Conservation (phyloP, 805 yeast genomes). For the Saturnispora ahearnii region DNA sequence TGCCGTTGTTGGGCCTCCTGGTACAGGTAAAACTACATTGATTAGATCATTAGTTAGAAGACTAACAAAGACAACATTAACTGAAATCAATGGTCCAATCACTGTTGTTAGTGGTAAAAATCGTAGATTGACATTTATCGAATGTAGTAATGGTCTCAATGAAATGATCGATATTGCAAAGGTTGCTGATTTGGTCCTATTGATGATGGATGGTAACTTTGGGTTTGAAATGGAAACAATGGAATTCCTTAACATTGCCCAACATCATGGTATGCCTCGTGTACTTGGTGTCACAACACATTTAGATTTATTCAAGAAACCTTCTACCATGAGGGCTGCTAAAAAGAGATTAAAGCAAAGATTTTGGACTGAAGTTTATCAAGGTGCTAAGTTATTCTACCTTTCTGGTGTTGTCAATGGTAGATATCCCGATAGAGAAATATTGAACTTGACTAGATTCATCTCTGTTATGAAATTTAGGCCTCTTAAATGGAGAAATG, state of each 20-base stretch:
- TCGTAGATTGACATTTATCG: slow-evolving; percentile 85
- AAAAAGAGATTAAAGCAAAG: slow-evolving; percentile 88
- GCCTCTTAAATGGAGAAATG: slow-evolving; percentile 99
- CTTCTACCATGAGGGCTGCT: slow-evolving; percentile 79
- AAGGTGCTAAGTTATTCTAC: slow-evolving; percentile 93
- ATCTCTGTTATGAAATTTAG: slow-evolving; percentile 96
- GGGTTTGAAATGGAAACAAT: slow-evolving; percentile 99
- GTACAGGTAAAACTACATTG: slow-evolving; percentile 93
- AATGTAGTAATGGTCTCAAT: slow-evolving; percentile 85
- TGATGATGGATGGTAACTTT: slow-evolving; percentile 91
- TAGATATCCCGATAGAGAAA: slow-evolving; percentile 95
- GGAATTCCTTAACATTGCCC: slow-evolving; percentile 94
- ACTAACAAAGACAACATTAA: slow-evolving; percentile 74
- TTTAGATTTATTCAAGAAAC: slow-evolving; percentile 85
- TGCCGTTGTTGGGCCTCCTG: slow-evolving; percentile 98
- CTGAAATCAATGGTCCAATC: slow-evolving; percentile 90
- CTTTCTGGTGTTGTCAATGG: slow-evolving; percentile 94
- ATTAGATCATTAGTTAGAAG: slow-evolving; percentile 83
- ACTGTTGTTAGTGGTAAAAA: slow-evolving; percentile 95
- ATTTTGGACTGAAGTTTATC: slow-evolving; percentile 98
- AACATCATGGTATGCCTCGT: slow-evolving; percentile 98
- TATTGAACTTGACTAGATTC: slow-evolving; percentile 82
- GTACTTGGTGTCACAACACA: slow-evolving; percentile 94
- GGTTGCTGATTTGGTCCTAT: slow-evolving; percentile 82
- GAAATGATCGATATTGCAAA: slow-evolving; percentile 96